Base-by-base conservation (phyloP, 306 rosid genomes). In the Fragaria iinumae region DNA sequence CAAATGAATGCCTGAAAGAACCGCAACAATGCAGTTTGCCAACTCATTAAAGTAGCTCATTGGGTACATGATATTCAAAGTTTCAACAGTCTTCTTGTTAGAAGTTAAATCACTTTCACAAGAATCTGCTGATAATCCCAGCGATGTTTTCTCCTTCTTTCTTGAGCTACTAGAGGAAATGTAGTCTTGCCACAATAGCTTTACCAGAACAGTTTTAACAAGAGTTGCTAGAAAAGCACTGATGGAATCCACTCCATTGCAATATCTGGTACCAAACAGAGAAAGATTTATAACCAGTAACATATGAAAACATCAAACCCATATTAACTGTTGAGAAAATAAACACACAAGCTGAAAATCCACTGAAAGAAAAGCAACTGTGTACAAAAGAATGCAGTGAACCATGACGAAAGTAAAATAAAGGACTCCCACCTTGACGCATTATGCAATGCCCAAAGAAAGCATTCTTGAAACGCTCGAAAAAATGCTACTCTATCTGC, bases 401-500 rank as follows among this genome's bases (percentile, higher is more conserved):
- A 27, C 71, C 65, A 74, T 76, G 47, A 50, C 12, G 11, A 20
- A 21, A 18, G 53, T 53, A 62, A 36, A 72, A 75, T 68, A 78
- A 76, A 77, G 79, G 56, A 72, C 65, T 49, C 69, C 52, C 79
- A 95, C 98, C 97, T 95, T 63, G 98, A 84, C 64, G 87, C 97
- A 84, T 88, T 92, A 49, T 57, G 84, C 81, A 95, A 77, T 65
- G 87, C 89, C 98, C 98, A 92, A 73, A 92, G 82, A 79, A 89
- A 89, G 86, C 97, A 95, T 76, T 95, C 98, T 84, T 81, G 85
- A 78, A 89, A 86, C n/a, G 97, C 89, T 85, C 74, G 90, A 75
- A 95, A 90, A 85, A 88, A 90, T 74, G 90, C 79, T 8, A 77
- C 72, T 80, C 86, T 88, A 82, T 92, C 90, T 38, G 88, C 89